Conservation (phyloP, 176 grass and related monocot species). For the Aechmea fasciata region DNA sequence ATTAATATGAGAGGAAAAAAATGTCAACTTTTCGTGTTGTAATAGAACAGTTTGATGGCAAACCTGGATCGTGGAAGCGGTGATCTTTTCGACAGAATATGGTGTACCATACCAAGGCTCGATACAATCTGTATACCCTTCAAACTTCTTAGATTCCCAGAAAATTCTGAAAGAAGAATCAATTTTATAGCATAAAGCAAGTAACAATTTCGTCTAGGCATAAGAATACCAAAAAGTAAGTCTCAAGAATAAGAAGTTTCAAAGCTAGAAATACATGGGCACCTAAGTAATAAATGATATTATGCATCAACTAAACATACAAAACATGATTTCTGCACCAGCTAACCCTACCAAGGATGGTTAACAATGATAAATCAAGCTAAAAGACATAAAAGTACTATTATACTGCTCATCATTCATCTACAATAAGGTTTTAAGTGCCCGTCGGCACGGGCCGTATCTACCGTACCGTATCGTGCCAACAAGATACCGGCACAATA, state of each 20-base stretch:
- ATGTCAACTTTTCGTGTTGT: neutral
- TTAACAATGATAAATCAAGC: too few relatives aligned
- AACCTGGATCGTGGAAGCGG: slow-evolving; percentile 52
- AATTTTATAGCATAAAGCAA: slow-evolving; percentile 13
- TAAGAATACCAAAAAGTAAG: slow-evolving; percentile 4
- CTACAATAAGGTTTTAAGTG: too few relatives aligned
- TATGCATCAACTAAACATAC: too few relatives aligned
- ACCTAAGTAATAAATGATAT: too few relatives aligned
- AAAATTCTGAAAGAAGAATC: slow-evolving; percentile 59
- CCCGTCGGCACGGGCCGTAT: too few relatives aligned
- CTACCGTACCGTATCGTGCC: too few relatives aligned
- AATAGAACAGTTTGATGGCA: slow-evolving; percentile 7
- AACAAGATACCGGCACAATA: too few relatives aligned
- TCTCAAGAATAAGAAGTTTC: neutral
- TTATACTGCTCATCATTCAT: too few relatives aligned
- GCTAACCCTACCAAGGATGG: too few relatives aligned
- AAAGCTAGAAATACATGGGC: neutral
- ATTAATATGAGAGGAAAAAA: neutral
- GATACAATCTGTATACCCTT: slow-evolving; percentile 53
- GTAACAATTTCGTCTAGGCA: slow-evolving; percentile 2
- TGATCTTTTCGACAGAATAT: slow-evolving; percentile 58
- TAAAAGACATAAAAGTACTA: too few relatives aligned
- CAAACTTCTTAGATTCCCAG: slow-evolving; percentile 78
- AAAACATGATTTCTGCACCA: too few relatives aligned
- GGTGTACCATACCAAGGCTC: slow-evolving; percentile 91